phyloP scores from a whole-genome alignment of 768 basidiomycete genomes.

The Leucocoprinus birnbaumii region DNA sequence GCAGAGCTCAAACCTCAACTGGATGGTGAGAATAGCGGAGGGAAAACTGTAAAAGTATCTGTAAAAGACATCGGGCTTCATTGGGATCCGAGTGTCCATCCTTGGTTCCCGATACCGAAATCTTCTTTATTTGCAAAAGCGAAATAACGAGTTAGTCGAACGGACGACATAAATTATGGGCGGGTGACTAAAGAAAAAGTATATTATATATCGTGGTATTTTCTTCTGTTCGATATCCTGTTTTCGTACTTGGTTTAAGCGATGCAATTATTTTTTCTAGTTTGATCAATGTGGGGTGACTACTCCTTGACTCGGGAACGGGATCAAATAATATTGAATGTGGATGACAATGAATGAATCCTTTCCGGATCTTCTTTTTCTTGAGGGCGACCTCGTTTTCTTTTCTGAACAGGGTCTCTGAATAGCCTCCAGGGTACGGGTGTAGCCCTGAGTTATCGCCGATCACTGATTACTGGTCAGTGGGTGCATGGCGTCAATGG shows the following conservation, averaged over 20 bases:
- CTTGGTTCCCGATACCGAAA: slow-evolving; percentile 6
- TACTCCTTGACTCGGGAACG: too few relatives aligned
- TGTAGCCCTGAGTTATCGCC: too few relatives aligned
- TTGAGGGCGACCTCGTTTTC: too few relatives aligned
- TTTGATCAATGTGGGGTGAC: too few relatives aligned
- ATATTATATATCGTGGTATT: not conserved
- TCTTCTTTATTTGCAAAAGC: not conserved
- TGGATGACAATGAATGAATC: too few relatives aligned
- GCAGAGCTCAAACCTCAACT: not conserved
- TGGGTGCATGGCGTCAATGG: too few relatives aligned
- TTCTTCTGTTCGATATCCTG: not conserved
- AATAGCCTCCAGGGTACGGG: too few relatives aligned
- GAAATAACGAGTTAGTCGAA: too few relatives aligned
- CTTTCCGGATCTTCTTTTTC: too few relatives aligned
- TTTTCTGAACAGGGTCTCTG: too few relatives aligned
- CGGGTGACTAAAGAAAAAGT: not conserved
- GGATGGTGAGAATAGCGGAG: not conserved
- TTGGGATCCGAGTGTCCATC: slow-evolving; percentile 9
- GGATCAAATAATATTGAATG: too few relatives aligned
- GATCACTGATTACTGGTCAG: too few relatives aligned
- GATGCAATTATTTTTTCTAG: not conserved
- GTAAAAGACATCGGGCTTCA: not conserved
- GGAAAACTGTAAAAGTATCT: not conserved
- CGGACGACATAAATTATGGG: not conserved
- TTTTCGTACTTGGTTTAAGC: not conserved